Conservation (phyloP, 768 basidiomycete species). For the Vararia minispora region DNA sequence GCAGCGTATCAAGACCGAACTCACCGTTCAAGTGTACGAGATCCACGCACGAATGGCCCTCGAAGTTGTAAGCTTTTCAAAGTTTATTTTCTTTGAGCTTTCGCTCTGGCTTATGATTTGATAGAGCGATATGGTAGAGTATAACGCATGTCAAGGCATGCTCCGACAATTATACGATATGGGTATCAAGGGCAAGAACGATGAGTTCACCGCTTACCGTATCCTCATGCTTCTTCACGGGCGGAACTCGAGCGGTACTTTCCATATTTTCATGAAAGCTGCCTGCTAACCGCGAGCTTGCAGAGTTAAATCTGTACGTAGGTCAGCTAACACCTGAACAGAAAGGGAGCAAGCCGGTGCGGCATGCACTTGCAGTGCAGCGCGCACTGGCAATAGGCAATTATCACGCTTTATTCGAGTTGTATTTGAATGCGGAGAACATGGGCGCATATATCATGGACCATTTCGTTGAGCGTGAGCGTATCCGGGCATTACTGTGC, state of each 20-base stretch:
- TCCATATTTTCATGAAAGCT: background rate
- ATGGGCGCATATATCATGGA: constrained; percentile 99
- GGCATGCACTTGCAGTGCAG: constrained; percentile 85
- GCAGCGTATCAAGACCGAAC: constrained; percentile 97
- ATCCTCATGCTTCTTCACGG: constrained; percentile 95
- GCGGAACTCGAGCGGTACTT: constrained; percentile 82
- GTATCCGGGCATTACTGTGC: constrained; percentile 74
- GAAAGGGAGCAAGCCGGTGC: constrained; percentile 69
- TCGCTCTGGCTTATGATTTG: constrained; percentile 4
- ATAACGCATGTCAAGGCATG: constrained; percentile 94
- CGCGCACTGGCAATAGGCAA: constrained; percentile 86
- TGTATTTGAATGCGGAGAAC: constrained; percentile 78
- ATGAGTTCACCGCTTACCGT: constrained; percentile 96
- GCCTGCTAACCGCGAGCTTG: background rate
- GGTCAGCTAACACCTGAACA: constrained; percentile 93
- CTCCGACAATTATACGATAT: constrained; percentile 86
- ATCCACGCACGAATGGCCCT: constrained; percentile 97
- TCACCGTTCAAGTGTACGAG: constrained; percentile 95
- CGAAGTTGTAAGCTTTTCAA: constrained; percentile 58
- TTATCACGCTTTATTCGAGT: constrained; percentile 83
- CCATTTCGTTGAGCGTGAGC: constrained; percentile 90
- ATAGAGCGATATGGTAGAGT: constrained; percentile 96
- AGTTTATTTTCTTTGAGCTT: background rate
- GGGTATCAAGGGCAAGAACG: constrained; percentile 83
- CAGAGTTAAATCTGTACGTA: constrained; percentile 94